A percentile compares a stretch with the other conserved stretches of the same genome.
Conservation (phyloP, 2,329 filamentous ascomycete species). For the Penicillium occitanis region DNA sequence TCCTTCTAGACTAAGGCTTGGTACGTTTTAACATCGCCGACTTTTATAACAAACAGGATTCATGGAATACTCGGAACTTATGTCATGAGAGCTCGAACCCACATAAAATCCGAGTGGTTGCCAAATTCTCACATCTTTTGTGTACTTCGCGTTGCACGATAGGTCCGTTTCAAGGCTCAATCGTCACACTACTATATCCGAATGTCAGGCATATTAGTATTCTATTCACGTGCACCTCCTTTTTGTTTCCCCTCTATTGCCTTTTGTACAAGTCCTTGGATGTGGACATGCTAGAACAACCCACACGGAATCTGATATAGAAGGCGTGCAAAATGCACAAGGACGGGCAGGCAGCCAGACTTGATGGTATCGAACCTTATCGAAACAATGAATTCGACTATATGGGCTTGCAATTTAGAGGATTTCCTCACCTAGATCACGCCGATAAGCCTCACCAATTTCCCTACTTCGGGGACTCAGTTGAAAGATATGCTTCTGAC, state of each 20-base stretch:
- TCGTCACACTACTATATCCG: background rate
- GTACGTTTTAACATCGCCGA: background rate
- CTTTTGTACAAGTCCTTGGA: background rate
- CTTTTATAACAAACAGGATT: background rate
- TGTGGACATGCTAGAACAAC: background rate
- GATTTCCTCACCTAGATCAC: background rate
- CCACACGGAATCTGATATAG: background rate
- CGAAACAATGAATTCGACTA: background rate
- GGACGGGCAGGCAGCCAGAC: background rate
- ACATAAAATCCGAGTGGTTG: background rate
- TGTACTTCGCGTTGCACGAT: background rate
- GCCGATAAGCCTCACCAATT: background rate
- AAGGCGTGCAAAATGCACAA: background rate
- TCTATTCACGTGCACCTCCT: background rate
- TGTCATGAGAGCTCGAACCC: background rate
- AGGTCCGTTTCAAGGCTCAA: background rate
- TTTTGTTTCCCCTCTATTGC: background rate
- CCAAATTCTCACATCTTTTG: background rate
- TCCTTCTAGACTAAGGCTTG: background rate
- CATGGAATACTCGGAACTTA: background rate
- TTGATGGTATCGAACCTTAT: background rate
- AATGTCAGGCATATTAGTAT: background rate
- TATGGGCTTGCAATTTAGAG: background rate
- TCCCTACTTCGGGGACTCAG: background rate
- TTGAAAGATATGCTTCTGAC: background rate